These are phyloP conservation scores for Elsinoe fawcettii DNA, from an alignment of 2,329 filamentous ascomycete species.

Conservation along the genomic window DNA sequence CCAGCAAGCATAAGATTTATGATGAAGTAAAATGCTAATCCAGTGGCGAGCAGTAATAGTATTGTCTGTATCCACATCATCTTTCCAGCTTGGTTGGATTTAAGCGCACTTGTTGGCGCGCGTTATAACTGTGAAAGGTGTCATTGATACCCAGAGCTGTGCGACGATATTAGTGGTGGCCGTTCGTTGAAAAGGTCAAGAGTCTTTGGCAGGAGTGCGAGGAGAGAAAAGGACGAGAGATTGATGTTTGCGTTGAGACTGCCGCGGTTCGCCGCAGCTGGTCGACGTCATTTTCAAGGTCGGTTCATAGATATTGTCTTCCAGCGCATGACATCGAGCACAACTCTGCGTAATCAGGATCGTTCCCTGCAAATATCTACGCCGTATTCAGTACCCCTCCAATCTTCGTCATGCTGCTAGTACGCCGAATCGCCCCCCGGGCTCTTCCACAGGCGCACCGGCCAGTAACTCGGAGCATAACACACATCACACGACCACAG, in stretches of 20 bases:
- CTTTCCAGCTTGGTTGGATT: neutral
- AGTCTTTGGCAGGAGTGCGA: too few species aligned
- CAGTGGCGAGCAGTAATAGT: neutral
- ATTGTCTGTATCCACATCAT: constrained; percentile 7
- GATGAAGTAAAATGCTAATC: constrained; percentile 12
- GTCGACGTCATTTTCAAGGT: constrained; percentile 13
- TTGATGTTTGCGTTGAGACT: neutral
- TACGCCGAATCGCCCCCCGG: neutral
- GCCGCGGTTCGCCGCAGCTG: constrained; percentile 7
- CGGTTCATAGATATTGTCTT: too few species aligned
- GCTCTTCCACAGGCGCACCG: neutral
- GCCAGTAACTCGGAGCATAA: constrained; percentile 12
- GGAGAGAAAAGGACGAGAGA: too few species aligned
- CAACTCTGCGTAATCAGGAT: too few species aligned
- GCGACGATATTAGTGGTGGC: too few species aligned
- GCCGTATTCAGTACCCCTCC: too few species aligned
- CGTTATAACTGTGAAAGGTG: neutral
- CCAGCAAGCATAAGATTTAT: constrained; percentile 11
- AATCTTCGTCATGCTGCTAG: neutral
- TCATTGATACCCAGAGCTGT: neutral
- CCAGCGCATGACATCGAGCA: too few species aligned
- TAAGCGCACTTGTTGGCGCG: neutral
- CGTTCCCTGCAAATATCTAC: too few species aligned
- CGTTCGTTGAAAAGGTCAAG: too few species aligned
- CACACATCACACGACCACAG: constrained; percentile 17